Percentiles rank a stretch among this genome's conserved stretches.
Evolutionary conservation across 2,329 filamentous ascomycete genomes (phyloP).

Genomic region (Apiospora arundinis): DNA sequence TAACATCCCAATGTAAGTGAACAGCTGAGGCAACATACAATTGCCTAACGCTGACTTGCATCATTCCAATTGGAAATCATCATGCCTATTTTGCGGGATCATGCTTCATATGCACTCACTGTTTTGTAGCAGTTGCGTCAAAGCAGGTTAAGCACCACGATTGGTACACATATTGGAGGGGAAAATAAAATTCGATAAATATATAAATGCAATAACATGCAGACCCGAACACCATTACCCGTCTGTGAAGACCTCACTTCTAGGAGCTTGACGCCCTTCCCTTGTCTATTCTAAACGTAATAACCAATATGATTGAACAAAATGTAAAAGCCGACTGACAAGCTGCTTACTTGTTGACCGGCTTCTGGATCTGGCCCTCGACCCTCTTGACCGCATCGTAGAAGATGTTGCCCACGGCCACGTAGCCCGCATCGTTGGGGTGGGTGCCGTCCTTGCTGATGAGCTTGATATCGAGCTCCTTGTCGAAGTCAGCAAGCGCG

Average conservation of each 20-base stretch:
- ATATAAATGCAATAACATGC: not conserved
- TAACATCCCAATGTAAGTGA: too few relatives aligned
- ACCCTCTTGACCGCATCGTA: constrained; percentile 17
- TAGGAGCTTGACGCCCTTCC: not conserved
- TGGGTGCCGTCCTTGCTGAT: constrained; percentile 19
- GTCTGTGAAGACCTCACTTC: constrained; percentile 1
- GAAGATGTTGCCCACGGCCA: constrained; percentile 14
- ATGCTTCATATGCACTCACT: too few relatives aligned
- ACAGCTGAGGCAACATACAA: too few relatives aligned
- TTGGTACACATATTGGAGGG: too few relatives aligned
- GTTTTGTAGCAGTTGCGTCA: too few relatives aligned
- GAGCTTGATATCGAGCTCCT: not conserved
- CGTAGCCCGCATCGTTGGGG: constrained; percentile 17
- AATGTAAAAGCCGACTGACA: not conserved
- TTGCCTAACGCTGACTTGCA: too few relatives aligned
- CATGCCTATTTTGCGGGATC: too few relatives aligned
- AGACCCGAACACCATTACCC: not conserved
- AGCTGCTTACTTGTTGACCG: not conserved
- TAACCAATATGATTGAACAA: not conserved
- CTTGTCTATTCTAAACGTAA: too few relatives aligned
- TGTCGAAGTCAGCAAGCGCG: not conserved
- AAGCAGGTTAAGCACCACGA: too few relatives aligned
- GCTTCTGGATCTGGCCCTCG: not conserved
- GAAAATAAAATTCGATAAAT: not conserved
- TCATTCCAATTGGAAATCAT: too few relatives aligned